Percentiles rank a stretch among this genome's conserved stretches.
phyloP scores from a whole-genome alignment of 106 monocot genomes.

The Vanilla planifolia region DNA sequence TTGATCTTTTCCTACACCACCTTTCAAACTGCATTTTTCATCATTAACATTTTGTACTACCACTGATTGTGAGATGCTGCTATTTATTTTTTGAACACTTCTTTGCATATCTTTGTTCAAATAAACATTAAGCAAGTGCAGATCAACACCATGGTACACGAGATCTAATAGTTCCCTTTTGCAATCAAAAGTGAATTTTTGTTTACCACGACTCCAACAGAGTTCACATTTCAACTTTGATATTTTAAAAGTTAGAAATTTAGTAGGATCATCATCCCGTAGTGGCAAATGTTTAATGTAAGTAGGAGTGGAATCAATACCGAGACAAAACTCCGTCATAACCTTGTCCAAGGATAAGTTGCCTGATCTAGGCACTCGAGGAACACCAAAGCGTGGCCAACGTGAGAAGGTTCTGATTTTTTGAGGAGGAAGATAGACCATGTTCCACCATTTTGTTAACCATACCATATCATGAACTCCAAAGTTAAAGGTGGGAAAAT shows the following conservation, averaged over 20 bases:
- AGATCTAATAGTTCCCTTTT: conserved; percentile 81
- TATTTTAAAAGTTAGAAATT: conserved; percentile 67
- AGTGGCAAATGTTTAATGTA: conserved; percentile 73
- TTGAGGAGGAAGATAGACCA: conserved; percentile 72
- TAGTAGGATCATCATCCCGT: conserved; percentile 81
- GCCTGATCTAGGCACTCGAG: conserved; percentile 66
- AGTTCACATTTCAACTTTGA: conserved; percentile 73
- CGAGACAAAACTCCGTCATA: conserved; percentile 74
- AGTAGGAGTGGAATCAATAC: conserved; percentile 70
- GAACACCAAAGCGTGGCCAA: conserved; percentile 86
- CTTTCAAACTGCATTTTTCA: conserved; percentile 15
- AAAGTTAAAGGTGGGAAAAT: conserved; percentile 57
- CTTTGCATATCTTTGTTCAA: conserved; percentile 35
- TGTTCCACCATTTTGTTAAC: conserved; percentile 84
- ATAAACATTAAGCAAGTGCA: conserved; percentile 56
- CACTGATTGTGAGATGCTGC: conserved; percentile 10
- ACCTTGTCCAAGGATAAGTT: conserved; percentile 88
- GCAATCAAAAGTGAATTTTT: conserved; percentile 74
- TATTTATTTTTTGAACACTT: conserved; percentile 25
- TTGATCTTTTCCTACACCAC: conserved; percentile 34
- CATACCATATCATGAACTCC: conserved; percentile 85
- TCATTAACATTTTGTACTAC: conserved; percentile 7
- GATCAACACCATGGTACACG: conserved; percentile 85
- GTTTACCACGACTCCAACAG: conserved; percentile 85
- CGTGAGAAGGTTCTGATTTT: conserved; percentile 82